Percentiles rank a stretch among this genome's conserved stretches.
Conservation (phyloP, 257 asterid genomes). For the Nicotiana undulata region DNA sequence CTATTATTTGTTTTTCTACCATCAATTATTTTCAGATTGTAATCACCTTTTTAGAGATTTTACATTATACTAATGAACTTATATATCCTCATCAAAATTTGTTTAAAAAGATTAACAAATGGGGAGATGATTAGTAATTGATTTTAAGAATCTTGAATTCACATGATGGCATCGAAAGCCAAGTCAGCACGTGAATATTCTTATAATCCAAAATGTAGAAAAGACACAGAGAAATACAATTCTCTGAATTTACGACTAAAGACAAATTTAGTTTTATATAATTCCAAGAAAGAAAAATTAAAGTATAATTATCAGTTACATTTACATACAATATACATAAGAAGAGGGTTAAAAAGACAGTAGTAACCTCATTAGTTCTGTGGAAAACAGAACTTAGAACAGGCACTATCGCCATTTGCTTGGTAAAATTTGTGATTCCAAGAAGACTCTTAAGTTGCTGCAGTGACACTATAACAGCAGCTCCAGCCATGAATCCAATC, state of each 20-base stretch:
- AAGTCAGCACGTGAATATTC: background rate
- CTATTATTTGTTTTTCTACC: background rate
- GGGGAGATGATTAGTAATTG: background rate
- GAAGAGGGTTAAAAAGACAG: background rate
- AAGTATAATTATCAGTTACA: background rate
- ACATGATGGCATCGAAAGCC: background rate
- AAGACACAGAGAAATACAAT: background rate
- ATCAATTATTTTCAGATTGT: background rate
- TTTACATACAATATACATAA: background rate
- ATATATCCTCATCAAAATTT: background rate
- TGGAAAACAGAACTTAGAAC: slow-evolving; percentile 67
- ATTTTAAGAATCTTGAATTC: background rate
- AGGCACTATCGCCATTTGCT: slow-evolving; percentile 71
- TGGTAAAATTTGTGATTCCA: slow-evolving; percentile 64
- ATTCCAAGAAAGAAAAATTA: background rate
- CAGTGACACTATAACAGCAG: slow-evolving; percentile 77
- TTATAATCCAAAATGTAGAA: background rate
- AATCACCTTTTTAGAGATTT: background rate
- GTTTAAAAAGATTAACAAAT: background rate
- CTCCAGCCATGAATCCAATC: slow-evolving; percentile 92
- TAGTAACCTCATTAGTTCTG: slow-evolving; percentile 34
- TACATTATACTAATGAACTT: too few relatives aligned
- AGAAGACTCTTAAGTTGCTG: slow-evolving; percentile 78
- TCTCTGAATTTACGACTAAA: background rate
- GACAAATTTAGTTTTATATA: background rate